Conservation (phyloP, 2,329 filamentous ascomycete species). For the Cercospora citrullina region DNA sequence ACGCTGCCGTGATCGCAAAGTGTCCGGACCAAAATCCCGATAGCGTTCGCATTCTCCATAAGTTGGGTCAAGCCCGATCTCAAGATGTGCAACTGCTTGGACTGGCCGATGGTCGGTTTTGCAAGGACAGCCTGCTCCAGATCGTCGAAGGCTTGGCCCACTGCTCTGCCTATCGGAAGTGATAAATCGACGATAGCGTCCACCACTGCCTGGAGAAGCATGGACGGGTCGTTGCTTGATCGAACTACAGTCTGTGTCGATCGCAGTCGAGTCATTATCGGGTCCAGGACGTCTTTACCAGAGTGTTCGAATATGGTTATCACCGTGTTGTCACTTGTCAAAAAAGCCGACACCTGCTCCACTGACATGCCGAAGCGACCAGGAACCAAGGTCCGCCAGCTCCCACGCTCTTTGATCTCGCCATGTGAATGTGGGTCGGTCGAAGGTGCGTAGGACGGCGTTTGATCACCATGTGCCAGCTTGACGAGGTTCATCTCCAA, state of each 20-base stretch:
- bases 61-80: slow-evolving; percentile 79
- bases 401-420: slow-evolving; percentile 12
- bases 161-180: slow-evolving; percentile 79
- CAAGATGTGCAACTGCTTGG: slow-evolving; percentile 66
- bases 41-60: slow-evolving; percentile 76
- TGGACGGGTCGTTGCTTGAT: slow-evolving; percentile 81
- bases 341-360: slow-evolving; percentile 87
- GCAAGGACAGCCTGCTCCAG: slow-evolving; percentile 84
- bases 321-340: slow-evolving; percentile 82
- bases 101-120: slow-evolving; percentile 74
- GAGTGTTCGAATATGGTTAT: slow-evolving; percentile 92
- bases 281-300: slow-evolving; percentile 76
- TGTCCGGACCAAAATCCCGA: slow-evolving; percentile 76
- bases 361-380: slow-evolving; percentile 57
- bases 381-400: slow-evolving; percentile 23
- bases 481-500: slow-evolving; percentile 55
- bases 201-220: slow-evolving; percentile 84
- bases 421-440: slow-evolving; percentile 14
- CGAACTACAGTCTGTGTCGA: slow-evolving; percentile 79
- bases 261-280: slow-evolving; percentile 73
- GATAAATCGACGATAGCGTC: slow-evolving; percentile 90
- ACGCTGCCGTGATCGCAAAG: slow-evolving; percentile 75
- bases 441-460: slow-evolving; percentile 1
- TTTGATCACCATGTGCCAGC: slow-evolving; percentile 70
- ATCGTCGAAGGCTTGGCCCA: slow-evolving; percentile 82